Percentiles rank a stretch among this genome's conserved stretches.
Conservation (phyloP, 306 rosid species). For the Ammopiptanthus mongolicus region DNA sequence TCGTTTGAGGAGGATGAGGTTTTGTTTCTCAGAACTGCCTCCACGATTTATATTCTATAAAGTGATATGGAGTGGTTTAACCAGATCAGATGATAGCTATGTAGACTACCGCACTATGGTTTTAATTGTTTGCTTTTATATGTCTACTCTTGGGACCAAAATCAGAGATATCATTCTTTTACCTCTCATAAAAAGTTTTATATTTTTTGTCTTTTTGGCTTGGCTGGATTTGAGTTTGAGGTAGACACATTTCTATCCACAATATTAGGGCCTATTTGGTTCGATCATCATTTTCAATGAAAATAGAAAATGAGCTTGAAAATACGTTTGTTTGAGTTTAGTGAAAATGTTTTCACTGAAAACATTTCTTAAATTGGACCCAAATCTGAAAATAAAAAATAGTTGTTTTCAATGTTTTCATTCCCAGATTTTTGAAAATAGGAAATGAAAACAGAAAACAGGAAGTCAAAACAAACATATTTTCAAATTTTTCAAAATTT, state of each 20-base stretch:
- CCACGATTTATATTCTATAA: background rate
- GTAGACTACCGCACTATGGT: background rate
- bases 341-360: no score
- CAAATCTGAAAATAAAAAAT: no score
- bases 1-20: background rate
- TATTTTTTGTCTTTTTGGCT: constrained; percentile 18
- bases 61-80: background rate
- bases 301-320: no score
- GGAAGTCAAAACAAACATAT: no score
- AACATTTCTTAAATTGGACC: no score
- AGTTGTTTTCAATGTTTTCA: no score
- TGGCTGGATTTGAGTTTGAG: constrained; percentile 15
- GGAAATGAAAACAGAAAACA: no score
- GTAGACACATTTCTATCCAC: constrained; percentile 9
- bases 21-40: background rate
- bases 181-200: constrained; percentile 5
- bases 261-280: no score
- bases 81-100: background rate
- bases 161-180: background rate
- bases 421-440: no score
- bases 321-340: no score
- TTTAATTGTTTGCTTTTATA: constrained; percentile 13
- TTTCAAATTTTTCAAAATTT: no score
- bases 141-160: constrained; percentile 31
- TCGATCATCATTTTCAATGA: no score